Evolutionary conservation across 305 asterid species (phyloP).

Genomic region (Stenogyne calaminthoides): DNA sequence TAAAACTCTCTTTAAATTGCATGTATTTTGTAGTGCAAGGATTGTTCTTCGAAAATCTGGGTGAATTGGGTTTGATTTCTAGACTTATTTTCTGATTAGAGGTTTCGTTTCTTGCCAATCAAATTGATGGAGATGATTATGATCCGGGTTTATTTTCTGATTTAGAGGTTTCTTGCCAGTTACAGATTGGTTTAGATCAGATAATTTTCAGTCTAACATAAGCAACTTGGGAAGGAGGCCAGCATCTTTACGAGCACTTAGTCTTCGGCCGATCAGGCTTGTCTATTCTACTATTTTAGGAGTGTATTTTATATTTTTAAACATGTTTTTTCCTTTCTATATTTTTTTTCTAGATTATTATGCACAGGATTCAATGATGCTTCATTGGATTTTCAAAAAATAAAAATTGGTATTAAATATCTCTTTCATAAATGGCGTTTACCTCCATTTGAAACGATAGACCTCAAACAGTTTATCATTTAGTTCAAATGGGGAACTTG

Average conservation of each 20-base stretch:
- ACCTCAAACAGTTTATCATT: not conserved
- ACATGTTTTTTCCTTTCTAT: not conserved
- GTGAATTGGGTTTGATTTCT: no score
- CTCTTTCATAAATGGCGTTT: slow-evolving; percentile 58
- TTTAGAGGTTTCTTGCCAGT: no score
- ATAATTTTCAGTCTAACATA: slow-evolving; percentile 60
- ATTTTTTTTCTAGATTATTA: slow-evolving; percentile 11
- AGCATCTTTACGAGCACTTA: slow-evolving; percentile 77
- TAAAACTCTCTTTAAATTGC: no score
- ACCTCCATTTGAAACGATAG: slow-evolving; percentile 50
- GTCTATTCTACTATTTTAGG: not conserved
- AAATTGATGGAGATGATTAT: no score
- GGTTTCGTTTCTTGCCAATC: no score
- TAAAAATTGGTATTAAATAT: slow-evolving; percentile 23
- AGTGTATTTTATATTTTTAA: no score
- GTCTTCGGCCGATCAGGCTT: slow-evolving; percentile 74
- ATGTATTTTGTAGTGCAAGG: no score
- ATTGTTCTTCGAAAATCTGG: no score
- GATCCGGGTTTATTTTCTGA: no score
- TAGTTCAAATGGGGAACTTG: not conserved
- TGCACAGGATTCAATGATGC: slow-evolving; percentile 81
- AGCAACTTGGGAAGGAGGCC: slow-evolving; percentile 80
- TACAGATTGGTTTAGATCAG: slow-evolving; percentile 24
- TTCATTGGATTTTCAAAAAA: no score
- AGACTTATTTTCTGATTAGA: no score